Base-by-base conservation (phyloP, 352 stramenopile species). In the Globisporangium viniferum region DNA sequence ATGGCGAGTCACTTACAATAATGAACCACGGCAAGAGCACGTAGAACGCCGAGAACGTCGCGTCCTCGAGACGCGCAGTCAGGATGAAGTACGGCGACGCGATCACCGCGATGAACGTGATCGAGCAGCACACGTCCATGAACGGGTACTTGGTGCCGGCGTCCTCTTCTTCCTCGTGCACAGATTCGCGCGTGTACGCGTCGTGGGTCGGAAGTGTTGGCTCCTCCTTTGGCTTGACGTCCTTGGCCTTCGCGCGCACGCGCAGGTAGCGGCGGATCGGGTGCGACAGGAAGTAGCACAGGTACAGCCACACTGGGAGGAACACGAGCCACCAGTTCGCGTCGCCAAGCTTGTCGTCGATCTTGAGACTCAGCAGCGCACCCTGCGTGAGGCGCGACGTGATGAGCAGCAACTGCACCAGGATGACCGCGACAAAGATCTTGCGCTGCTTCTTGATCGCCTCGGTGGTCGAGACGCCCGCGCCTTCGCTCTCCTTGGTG, bases 51-150 rank as follows among this genome's bases (percentile, higher is more conserved):
- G 87, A 94, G 69, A 94, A 94, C 5, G 75, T 77, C 12, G 74
- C 82, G 62, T 82, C 72, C 55, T 94, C 71, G n/a, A 94, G 74
- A 12, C 87, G 83, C 46, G 86, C 81, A 5, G 85, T 80, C 58
- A 94, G 73, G 71, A 94, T 91, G 62, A 94, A 91, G 72, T 89
- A 91, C 44, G 87, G 87, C 54, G 87, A 94, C 62, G 79, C 82
- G 20, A 91, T 66, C 18, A 82, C 75, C 15, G 76, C 72, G 69
- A 87, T 80, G 63, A 89, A 69, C 22, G 76, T 35, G 31, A 87
- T 77, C 44, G 80, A 86, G 69, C 82, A 90, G 54, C 86, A 66
- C 59, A 79, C 70, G 62, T 91, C 82, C 56, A 81, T 48, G 31
- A 86, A 59, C 49, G 84, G 78, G 68, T 81, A 86, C 78, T 89